Conservation (phyloP, 208 protist species). For the Wallacemonas sp. region DNA sequence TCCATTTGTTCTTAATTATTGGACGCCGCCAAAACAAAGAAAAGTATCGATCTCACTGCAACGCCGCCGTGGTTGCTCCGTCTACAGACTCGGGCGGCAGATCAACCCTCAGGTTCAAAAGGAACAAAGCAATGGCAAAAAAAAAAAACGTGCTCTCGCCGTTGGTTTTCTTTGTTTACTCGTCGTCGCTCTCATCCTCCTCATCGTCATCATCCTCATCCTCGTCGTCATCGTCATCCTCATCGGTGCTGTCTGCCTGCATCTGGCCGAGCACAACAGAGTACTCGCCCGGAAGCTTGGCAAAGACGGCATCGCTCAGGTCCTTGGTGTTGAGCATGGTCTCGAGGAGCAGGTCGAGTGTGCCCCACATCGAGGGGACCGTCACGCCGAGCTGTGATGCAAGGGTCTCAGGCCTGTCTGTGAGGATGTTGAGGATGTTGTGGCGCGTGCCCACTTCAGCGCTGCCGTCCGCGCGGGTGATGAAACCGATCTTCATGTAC, state of each 20-base stretch:
- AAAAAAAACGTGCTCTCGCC: too few relatives aligned
- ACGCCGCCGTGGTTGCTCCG: too few relatives aligned
- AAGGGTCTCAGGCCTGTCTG: constrained; percentile 49
- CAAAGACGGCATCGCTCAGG: constrained; percentile 43
- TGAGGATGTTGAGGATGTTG: constrained; percentile 64
- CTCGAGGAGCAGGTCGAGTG: constrained; percentile 67
- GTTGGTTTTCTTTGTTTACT: constrained; percentile 15
- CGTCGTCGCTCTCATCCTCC: constrained; percentile 48
- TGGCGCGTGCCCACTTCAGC: constrained; percentile 44
- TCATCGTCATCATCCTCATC: constrained; percentile 73
- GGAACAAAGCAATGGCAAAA: too few relatives aligned
- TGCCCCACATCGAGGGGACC: constrained; percentile 77
- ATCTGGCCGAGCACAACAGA: constrained; percentile 44
- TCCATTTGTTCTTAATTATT: too few relatives aligned
- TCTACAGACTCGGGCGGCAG: too few relatives aligned
- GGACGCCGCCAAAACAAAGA: too few relatives aligned
- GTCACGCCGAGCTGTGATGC: constrained; percentile 71
- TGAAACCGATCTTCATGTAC: constrained; percentile 85
- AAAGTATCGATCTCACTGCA: too few relatives aligned
- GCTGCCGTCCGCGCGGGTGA: constrained; percentile 44
- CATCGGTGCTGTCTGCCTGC: constrained; percentile 34
- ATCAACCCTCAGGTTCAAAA: too few relatives aligned
- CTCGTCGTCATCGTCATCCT: constrained; percentile 74
- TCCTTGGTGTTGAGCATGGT: constrained; percentile 55
- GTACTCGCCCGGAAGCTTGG: constrained; percentile 58